Evolutionary conservation across 1,284 basidiomycete genomes (phyloP).

Genomic region (Salmacisia buchloeana): DNA sequence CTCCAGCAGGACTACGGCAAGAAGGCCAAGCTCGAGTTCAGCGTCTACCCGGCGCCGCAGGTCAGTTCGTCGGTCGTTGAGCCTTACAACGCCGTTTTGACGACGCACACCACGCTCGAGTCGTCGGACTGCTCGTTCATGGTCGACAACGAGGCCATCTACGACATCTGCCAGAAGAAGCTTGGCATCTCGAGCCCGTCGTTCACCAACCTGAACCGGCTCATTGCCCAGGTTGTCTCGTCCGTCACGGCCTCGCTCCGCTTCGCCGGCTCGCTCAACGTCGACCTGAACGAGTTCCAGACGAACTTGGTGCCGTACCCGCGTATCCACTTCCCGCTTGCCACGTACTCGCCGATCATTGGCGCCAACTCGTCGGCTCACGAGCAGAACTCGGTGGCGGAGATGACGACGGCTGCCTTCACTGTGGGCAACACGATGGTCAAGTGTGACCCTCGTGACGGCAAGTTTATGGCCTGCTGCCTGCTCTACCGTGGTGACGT

Average conservation of each 20-base stretch:
- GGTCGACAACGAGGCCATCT: slow-evolving; percentile 61
- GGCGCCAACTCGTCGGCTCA: slow-evolving; percentile 75
- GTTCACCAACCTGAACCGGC: slow-evolving; percentile 89
- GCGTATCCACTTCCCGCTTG: slow-evolving; percentile 96
- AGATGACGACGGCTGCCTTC: slow-evolving; percentile 98
- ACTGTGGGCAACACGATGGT: slow-evolving; percentile 97
- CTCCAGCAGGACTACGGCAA: slow-evolving; percentile 97
- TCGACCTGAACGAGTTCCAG: slow-evolving; percentile 98
- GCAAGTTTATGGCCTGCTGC: slow-evolving; percentile 76
- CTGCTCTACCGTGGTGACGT: slow-evolving; percentile 77
- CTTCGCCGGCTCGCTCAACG: slow-evolving; percentile 96
- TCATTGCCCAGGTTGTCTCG: slow-evolving; percentile 91
- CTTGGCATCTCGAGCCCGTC: slow-evolving; percentile 79
- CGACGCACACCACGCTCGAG: slow-evolving; percentile 97
- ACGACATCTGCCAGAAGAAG: slow-evolving; percentile 97
- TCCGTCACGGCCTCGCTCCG: slow-evolving; percentile 94
- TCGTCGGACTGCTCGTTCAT: slow-evolving; percentile 87
- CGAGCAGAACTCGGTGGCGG: slow-evolving; percentile 94
- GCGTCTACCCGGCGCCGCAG: slow-evolving; percentile 72
- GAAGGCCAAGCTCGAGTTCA: slow-evolving; percentile 98
- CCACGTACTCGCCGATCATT: slow-evolving; percentile 90
- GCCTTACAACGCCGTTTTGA: slow-evolving; percentile 98
- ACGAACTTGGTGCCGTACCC: slow-evolving; percentile 79
- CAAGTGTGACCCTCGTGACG: slow-evolving; percentile 52
- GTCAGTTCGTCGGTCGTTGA: slow-evolving; percentile 95